Conservation (phyloP, 768 basidiomycete species). For the Lyophyllum atratum region DNA sequence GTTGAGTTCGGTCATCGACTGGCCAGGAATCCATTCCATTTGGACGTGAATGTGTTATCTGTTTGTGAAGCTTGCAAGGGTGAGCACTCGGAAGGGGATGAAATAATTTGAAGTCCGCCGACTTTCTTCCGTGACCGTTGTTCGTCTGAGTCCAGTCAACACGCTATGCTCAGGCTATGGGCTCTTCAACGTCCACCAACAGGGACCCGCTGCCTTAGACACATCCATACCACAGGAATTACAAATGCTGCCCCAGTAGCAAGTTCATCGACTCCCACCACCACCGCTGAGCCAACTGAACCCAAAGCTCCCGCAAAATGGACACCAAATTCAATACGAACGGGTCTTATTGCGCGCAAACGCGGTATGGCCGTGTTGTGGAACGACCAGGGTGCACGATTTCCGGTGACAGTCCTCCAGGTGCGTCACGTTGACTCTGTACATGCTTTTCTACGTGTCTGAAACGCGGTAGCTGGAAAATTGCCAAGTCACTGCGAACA, state of each 20-base stretch:
- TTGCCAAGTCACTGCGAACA: constrained; percentile 86
- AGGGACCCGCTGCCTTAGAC: constrained; percentile 32
- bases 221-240: constrained; percentile 44
- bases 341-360: constrained; percentile 92
- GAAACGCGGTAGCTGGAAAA: constrained; percentile 64
- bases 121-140: constrained; percentile 6
- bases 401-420: constrained; percentile 95
- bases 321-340: constrained; percentile 83
- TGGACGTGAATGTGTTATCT: constrained; percentile 25
- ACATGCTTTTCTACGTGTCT: background rate
- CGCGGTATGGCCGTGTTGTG: constrained; percentile 94
- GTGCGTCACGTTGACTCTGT: constrained; percentile 41
- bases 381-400: constrained; percentile 84
- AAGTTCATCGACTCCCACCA: constrained; percentile 28
- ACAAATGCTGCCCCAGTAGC: constrained; percentile 31
- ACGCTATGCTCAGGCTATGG: constrained; percentile 56
- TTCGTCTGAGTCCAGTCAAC: constrained; percentile 8
- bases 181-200: constrained; percentile 39
- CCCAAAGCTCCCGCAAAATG: constrained; percentile 57
- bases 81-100: background rate
- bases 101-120: constrained; percentile 29
- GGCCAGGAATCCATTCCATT: constrained; percentile 84
- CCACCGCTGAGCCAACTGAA: constrained; percentile 17
- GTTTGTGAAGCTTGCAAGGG: background rate
- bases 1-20: constrained; percentile 42